Evolutionary conservation across 2,329 filamentous ascomycete genomes (phyloP), one percentile per base, ranked within the genome.

Genomic region (Mariannaea sp.): DNA sequence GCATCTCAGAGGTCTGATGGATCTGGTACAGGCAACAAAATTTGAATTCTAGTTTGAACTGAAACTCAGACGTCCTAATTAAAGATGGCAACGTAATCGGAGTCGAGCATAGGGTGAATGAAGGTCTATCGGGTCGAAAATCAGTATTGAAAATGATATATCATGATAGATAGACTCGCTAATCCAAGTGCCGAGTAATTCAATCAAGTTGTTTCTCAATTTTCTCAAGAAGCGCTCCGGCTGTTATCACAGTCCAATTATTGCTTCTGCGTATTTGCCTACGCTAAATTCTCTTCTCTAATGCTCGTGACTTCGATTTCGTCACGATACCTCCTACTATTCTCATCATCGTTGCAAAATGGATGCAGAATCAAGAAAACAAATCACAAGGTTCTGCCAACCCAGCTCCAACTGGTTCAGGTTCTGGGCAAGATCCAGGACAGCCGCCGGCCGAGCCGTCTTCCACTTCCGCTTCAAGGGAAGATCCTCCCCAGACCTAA

Each of bases 341-440:
- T 13, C 7, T 38, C 1, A 17, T 53, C 17, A 43, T 47, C 17
- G 6, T 48, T 24, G 3, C 19, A 16, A 24, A 39, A 53, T 48
- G 50, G 24, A 24, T 48, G 19, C 50, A 41, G 24, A 43, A 6
- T 43, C 24, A 19, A 8, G 36, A 14, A 48, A 42, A 38, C 26
- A 7, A 5, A 16, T 42, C 14, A 12, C 43, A 5, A 19, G 27
- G 9, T 53, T 57, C 29, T 48, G 38, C 7, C 39, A 48, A n/a
- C 50, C 56, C 4, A 33, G 32, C n/a, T 51, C 56, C 3, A 51
- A 48, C 12, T 49, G 53, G 19, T 50, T 57, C 14, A 41, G 57
- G 20, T 46, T 53, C 32, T 59, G 56, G 53, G 53, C 58, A 3
- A 48, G 55, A 17, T 57, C 48, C 19, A 50, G 56, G 2, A 50